Base-by-base conservation (phyloP, 169 alveolate genomes). In the Plasmodium inui region DNA sequence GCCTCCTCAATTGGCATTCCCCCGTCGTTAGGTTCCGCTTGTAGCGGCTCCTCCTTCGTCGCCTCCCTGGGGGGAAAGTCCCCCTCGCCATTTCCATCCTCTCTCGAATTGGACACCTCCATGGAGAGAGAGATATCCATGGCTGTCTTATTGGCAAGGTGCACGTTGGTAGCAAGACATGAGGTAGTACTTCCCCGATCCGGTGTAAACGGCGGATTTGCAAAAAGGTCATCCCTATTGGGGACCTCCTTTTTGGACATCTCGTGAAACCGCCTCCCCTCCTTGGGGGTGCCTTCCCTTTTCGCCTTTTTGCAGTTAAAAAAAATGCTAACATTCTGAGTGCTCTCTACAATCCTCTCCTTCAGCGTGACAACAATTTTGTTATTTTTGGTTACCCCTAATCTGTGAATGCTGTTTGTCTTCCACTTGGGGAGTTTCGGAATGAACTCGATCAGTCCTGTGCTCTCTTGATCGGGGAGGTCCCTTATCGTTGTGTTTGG, bases 391-490 rank as follows among this genome's bases (percentile, higher is more conserved):
- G 94, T 12, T 3, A 89, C 94, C 9, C 90, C 90, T 9, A 89
- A 61, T 89, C 94, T 26, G 22, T 61, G 61, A 34, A 89, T 89
- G 22, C 94, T 89, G 44, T 89, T 89, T n/a, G 71, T 32, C 46
- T 89, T 89, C 94, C 94, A 89, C n/a, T 89, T 72, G 12, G 94
- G 94, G n/a, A 89, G 46, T 37, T 89, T 79, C 3, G 94, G 94
- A 34, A 89, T 46, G 78, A 89, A 89, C 26, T 89, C 94, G 5
- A 89, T 89, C 5, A 89, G 26, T 57, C 94, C 94, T 1, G 70
- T 85, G 70, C 67, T 28, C 1, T 30, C 30, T 14, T 50, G 70
- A 17, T 84, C 10, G n/a, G 34, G 39, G 8, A 9, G 12, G 14
- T 74, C 19, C 28, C 76, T 37, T 17, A 28, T 6, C n/a, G 70